Percentiles rank a stretch among this genome's conserved stretches.
These are phyloP conservation scores for Dactylella cylindrospora DNA, from an alignment of 2,329 filamentous ascomycete species.

Conservation along the genomic window DNA sequence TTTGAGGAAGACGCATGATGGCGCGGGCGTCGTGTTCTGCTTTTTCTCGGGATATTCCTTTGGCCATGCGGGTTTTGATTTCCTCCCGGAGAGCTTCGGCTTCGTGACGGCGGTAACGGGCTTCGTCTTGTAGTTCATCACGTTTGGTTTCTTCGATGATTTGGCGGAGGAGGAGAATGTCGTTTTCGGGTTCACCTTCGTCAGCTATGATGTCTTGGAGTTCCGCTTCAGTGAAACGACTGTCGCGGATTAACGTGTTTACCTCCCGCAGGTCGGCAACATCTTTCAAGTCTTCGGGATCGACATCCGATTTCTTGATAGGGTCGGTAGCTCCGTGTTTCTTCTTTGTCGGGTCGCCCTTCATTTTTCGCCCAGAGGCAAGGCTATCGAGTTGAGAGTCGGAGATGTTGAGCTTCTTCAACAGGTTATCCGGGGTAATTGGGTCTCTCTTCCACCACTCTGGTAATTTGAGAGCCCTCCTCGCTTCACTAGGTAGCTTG, in stretches of 20 bases:
- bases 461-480: slow-evolving; percentile 24
- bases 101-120: slow-evolving; percentile 31
- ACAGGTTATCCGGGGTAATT: slow-evolving; percentile 26
- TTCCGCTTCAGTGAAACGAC: slow-evolving; percentile 34
- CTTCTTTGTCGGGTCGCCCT: slow-evolving; percentile 27
- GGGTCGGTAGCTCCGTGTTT: slow-evolving; percentile 11
- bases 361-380: neutral
- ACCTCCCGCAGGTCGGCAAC: slow-evolving; percentile 30
- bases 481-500: slow-evolving; percentile 11
- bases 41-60: slow-evolving; percentile 17
- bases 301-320: slow-evolving; percentile 18
- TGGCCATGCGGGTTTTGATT: slow-evolving; percentile 33
- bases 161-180: slow-evolving; percentile 18
- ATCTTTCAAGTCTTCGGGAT: slow-evolving; percentile 22
- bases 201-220: slow-evolving; percentile 33
- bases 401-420: slow-evolving; percentile 13
- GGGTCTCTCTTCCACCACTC: slow-evolving; percentile 15
- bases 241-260: slow-evolving; percentile 23
- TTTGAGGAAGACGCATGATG: slow-evolving; percentile 36
- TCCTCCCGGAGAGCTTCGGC: slow-evolving; percentile 18
- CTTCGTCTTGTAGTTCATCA: slow-evolving; percentile 18
- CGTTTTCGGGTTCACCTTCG: slow-evolving; percentile 20
- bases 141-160: slow-evolving; percentile 39
- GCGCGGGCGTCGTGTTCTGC: slow-evolving; percentile 41
- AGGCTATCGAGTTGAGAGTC: slow-evolving; percentile 20